Evolutionary conservation across 2,329 filamentous ascomycete genomes (phyloP), one percentile per base, ranked within the genome.

Genomic region (Epichloe hybrida): DNA sequence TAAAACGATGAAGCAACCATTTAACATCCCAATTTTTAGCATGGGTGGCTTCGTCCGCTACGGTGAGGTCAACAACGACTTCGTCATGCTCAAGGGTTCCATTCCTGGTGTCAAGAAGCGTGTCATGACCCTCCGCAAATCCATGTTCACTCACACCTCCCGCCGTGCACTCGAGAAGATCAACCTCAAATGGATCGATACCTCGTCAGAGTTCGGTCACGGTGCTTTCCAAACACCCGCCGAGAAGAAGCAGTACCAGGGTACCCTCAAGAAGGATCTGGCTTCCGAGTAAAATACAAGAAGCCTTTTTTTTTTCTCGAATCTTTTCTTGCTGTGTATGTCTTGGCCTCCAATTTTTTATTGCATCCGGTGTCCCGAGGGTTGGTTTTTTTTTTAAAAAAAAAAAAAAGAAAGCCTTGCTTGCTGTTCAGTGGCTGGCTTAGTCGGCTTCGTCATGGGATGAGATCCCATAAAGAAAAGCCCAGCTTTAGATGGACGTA

Each of bases 181-280:
- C 72, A 88, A 91, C 69, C 87, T 98, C 79, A 98, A 98, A 79
- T 98, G 93, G 93, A 98, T 98, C 86, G 93, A 98, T 69, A 98
- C 93, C 66, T 96, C 90, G 57, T 96, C 90, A 78, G 95, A 98
- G 82, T 98, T 98, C 75, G 93, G 93, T 75, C 93, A 98, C 80
- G 93, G 93, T 83, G 91, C 89, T 68, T 98, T 95, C 93, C 93
- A 98, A 81, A 98, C 93, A 59, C 79, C 85, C 61, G 86, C 87
- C 69, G 93, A 98, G 86, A 98, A 98, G 89, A 88, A 86, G 78
- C 83, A 88, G 72, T 93, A 88, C 81, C 73, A 95, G 76, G 93
- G 93, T 78, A 94, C 89, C 54, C 88, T 98, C 87, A 98, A 98
- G 89, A 98, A 97, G 88, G 93, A 98, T 65, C 70, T 81, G 55